Conservation (phyloP, 1,284 basidiomycete genomes). For the Sporisorium sorghi region DNA sequence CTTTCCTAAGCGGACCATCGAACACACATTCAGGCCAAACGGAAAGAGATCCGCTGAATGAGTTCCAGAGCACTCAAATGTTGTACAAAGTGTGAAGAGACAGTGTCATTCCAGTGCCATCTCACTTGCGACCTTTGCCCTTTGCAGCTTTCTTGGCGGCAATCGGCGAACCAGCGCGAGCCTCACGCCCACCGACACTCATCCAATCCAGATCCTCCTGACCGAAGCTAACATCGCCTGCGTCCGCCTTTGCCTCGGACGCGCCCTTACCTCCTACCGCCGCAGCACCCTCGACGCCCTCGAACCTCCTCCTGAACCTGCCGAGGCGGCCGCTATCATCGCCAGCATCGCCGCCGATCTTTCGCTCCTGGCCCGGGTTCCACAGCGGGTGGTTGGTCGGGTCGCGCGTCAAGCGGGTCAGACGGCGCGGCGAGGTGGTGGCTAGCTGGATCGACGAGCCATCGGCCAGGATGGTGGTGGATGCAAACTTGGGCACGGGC, state of each 20-base stretch:
- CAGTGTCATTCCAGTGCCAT: neutral
- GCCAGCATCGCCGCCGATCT: constrained; percentile 54
- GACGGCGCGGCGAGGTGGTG: constrained; percentile 63
- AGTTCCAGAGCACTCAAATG: constrained; percentile 4
- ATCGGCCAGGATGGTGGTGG: constrained; percentile 64
- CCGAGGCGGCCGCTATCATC: constrained; percentile 67
- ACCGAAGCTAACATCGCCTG: constrained; percentile 55
- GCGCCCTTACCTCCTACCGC: constrained; percentile 13
- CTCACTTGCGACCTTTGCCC: constrained; percentile 62
- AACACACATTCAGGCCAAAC: neutral
- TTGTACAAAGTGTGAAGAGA: constrained; percentile 15
- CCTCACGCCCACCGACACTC: constrained; percentile 67
- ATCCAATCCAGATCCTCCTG: constrained; percentile 67
- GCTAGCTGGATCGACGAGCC: constrained; percentile 66
- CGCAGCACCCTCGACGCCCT: constrained; percentile 35
- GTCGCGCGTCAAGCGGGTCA: constrained; percentile 61
- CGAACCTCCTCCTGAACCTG: constrained; percentile 65
- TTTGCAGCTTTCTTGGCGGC: constrained; percentile 58
- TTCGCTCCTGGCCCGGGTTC: constrained; percentile 61
- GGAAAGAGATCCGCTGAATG: neutral
- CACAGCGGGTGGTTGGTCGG: constrained; percentile 67
- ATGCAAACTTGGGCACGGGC: constrained; percentile 60
- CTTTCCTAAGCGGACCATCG: neutral
- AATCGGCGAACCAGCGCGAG: constrained; percentile 56
- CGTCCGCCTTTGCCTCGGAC: constrained; percentile 14